Conservation (phyloP, 2,329 filamentous ascomycete species). For the Monilinia aucupariae region DNA sequence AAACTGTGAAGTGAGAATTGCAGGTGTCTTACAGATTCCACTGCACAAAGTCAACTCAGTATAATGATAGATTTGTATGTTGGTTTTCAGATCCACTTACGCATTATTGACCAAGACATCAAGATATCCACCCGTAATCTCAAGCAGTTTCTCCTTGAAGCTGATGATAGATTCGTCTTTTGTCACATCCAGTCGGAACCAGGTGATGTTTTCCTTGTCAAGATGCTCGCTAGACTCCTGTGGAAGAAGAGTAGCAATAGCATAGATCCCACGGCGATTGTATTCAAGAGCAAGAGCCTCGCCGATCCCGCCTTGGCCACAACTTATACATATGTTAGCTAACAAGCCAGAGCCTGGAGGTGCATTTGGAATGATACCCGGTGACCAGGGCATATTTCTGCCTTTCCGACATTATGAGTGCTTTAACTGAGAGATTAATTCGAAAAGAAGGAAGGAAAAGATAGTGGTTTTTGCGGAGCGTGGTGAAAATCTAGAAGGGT, state of each 20-base stretch:
- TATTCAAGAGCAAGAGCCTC: constrained; percentile 13
- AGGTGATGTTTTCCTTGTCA: constrained; percentile 19
- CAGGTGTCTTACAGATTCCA: too few species aligned
- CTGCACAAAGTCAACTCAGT: too few species aligned
- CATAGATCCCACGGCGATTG: constrained; percentile 29
- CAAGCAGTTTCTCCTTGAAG: constrained; percentile 29
- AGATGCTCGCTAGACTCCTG: constrained; percentile 31
- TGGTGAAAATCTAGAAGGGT: too few species aligned
- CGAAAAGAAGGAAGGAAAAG: too few species aligned
- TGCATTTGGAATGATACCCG: too few species aligned
- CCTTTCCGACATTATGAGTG: too few species aligned
- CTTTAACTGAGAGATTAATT: too few species aligned
- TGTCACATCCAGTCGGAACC: background rate
- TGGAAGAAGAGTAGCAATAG: constrained; percentile 38
- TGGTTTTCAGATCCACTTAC: background rate
- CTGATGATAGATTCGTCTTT: background rate
- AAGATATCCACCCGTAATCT: background rate
- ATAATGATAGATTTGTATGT: too few species aligned
- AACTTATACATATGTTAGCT: background rate
- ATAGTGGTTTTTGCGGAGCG: too few species aligned
- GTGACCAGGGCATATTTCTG: too few species aligned
- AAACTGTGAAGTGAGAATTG: too few species aligned
- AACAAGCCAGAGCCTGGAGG: too few species aligned
- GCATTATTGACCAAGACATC: background rate
- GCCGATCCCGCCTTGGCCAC: constrained; percentile 17